Conservation (phyloP, 768 basidiomycete species). For the Clavulina sp. region DNA sequence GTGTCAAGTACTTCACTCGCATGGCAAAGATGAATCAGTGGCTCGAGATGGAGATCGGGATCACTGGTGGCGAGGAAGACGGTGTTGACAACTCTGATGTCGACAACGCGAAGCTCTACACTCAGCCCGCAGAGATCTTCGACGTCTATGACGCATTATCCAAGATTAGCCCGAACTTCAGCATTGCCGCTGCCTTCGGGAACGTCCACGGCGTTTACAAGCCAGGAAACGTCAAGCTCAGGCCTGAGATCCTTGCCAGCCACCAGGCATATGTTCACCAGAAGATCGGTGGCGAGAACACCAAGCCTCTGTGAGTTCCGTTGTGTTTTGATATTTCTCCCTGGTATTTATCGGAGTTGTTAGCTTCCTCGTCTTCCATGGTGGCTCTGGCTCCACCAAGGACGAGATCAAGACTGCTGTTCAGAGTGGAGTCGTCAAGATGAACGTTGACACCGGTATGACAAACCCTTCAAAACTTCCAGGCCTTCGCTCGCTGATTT, state of each 20-base stretch:
- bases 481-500: neutral
- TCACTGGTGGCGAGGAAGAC: conserved; percentile 98
- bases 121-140: conserved; percentile 90
- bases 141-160: conserved; percentile 77
- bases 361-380: conserved; percentile 98
- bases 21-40: conserved; percentile 84
- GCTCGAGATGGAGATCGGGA: conserved; percentile 99
- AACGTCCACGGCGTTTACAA: conserved; percentile 99
- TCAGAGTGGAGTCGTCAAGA: conserved; percentile 86
- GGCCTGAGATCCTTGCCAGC: conserved; percentile 78
- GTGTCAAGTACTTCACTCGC: conserved; percentile 87
- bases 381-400: conserved; percentile 93
- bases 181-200: conserved; percentile 94
- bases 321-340: neutral
- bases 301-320: conserved; percentile 69
- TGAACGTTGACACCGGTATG: conserved; percentile 87
- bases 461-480: neutral
- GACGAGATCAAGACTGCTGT: conserved; percentile 92
- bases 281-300: conserved; percentile 43
- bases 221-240: conserved; percentile 89
- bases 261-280: conserved; percentile 65
- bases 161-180: conserved; percentile 81
- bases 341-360: neutral
- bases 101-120: conserved; percentile 89
- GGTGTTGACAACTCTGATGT: conserved; percentile 95